Base-by-base conservation (phyloP, 2,329 filamentous ascomycete genomes). In the Magnaporthales sp. region DNA sequence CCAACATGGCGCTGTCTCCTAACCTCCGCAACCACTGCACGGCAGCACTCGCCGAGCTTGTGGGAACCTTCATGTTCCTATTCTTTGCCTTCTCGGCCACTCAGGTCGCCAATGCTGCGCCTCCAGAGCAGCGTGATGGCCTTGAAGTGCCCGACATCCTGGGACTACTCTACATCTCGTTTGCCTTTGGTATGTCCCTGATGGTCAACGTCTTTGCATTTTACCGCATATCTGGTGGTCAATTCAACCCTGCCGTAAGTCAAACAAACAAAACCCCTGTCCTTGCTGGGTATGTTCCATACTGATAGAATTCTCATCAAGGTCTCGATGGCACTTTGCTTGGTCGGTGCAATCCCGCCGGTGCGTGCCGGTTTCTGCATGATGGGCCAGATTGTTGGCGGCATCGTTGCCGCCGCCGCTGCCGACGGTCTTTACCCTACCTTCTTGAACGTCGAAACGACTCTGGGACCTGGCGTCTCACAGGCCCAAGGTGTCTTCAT, bases 401-500 rank as follows among this genome's bases (percentile, higher is more conserved):
- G 80, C 6, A 88, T 90, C 61, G 80, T 83, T 1, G 83, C 88
- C 1, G 83, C 56, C 0, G 86, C 81, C 22, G 79, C 89, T 1
- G 81, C 85, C 1, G 80, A 81, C 38, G 83, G 79, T 1, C 77
- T 90, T 4, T 79, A 89, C n/a, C 87, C 87, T 0, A 86, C 84
- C 0, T 75, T 79, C 2, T 68, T 73, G 24, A 78, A 79, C 6
- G 86, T 88, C 5, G 77, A 77, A 63, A 90, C 87, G n/a, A 77
- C 78, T 4, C 80, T 90, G 2, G 80, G 80, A 1, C 78, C 79
- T 11, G 82, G 81, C 13, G 79, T 83, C 4, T 84, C 77, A 67
- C 77, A 81, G 10, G 79, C 79, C 0, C 86, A 86, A 68, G 88
- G 88, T 7, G 77, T 90, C 56, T 89, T 90, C 72, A 83, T 90